Conservation (phyloP, 2,329 filamentous ascomycete species). For the Coccinonectria pachysandricola region DNA sequence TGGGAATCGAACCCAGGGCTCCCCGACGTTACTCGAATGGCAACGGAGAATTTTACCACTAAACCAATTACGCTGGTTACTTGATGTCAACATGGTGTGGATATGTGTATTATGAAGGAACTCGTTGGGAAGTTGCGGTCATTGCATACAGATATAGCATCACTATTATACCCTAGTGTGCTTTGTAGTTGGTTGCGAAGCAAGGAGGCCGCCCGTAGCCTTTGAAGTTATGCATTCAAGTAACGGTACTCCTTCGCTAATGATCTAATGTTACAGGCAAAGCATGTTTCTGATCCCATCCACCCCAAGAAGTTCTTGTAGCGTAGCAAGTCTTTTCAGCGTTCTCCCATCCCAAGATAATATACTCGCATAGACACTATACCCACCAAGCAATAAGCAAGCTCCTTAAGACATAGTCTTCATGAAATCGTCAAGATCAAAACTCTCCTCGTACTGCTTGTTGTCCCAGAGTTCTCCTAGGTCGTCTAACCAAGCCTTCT, state of each 20-base stretch:
- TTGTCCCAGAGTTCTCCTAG: constrained; percentile 96
- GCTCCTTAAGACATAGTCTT: constrained; percentile 66
- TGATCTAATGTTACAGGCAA: constrained; percentile 18
- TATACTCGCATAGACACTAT: no score
- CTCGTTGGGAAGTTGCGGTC: no score
- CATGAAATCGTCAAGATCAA: constrained; percentile 89
- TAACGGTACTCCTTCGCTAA: constrained; percentile 20
- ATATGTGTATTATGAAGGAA: no score
- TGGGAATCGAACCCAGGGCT: constrained; percentile 17
- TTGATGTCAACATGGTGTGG: neutral
- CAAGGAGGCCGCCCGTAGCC: no score
- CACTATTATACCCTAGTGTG: no score
- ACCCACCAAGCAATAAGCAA: constrained; percentile 1
- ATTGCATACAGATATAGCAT: no score
- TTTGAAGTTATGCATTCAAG: no score
- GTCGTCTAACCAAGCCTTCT: constrained; percentile 93
- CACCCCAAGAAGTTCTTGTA: constrained; percentile 13
- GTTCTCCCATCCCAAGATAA: constrained; percentile 5
- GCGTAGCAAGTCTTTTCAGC: constrained; percentile 6
- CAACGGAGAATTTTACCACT: constrained; percentile 17
- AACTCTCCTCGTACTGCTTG: constrained; percentile 95
- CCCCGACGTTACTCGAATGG: constrained; percentile 10
- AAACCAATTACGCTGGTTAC: constrained; percentile 12
- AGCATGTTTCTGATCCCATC: constrained; percentile 9
- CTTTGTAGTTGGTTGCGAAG: no score